A percentile compares a stretch with the other conserved stretches of the same genome.
phyloP scores from a whole-genome alignment of 2,329 filamentous ascomycete genomes.

The Diplodia sapinea region DNA sequence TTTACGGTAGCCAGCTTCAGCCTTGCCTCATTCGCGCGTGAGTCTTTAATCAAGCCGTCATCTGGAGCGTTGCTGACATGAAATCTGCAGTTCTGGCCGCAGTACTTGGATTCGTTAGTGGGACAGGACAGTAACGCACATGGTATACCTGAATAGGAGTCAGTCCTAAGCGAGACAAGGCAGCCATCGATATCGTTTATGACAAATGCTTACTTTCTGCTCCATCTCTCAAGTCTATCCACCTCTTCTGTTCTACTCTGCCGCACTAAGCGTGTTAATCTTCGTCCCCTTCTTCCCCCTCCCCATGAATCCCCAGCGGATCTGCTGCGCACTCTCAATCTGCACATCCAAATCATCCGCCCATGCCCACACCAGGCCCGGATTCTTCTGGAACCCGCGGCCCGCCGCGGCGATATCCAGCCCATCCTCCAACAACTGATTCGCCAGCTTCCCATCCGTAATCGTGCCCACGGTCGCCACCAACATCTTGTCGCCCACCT shows the following conservation, averaged over 20 bases:
- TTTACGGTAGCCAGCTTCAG: neutral
- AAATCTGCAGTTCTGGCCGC: neutral
- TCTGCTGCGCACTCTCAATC: slow-evolving; percentile 75
- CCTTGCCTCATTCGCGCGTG: neutral
- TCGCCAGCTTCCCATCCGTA: slow-evolving; percentile 70
- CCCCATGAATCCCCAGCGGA: slow-evolving; percentile 65
- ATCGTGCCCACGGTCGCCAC: slow-evolving; percentile 80
- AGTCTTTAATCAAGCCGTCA: too few relatives aligned
- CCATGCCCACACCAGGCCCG: slow-evolving; percentile 74
- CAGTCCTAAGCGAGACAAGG: too few relatives aligned
- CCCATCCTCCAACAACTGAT: slow-evolving; percentile 60
- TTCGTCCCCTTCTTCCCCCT: slow-evolving; percentile 48
- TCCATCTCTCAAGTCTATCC: neutral
- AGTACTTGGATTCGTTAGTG: neutral
- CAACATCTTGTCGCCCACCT: slow-evolving; percentile 70
- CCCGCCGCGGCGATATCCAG: slow-evolving; percentile 76
- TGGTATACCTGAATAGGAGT: too few relatives aligned
- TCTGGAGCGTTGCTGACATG: too few relatives aligned
- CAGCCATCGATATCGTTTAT: too few relatives aligned
- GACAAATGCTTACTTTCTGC: neutral
- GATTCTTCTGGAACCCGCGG: slow-evolving; percentile 80
- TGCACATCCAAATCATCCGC: slow-evolving; percentile 74
- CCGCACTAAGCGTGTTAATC: neutral
- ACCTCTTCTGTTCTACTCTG: neutral
- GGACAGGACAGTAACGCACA: too few relatives aligned